Conservation (phyloP, 2,329 filamentous ascomycete genomes). For the Dendrostoma leiphaemia region DNA sequence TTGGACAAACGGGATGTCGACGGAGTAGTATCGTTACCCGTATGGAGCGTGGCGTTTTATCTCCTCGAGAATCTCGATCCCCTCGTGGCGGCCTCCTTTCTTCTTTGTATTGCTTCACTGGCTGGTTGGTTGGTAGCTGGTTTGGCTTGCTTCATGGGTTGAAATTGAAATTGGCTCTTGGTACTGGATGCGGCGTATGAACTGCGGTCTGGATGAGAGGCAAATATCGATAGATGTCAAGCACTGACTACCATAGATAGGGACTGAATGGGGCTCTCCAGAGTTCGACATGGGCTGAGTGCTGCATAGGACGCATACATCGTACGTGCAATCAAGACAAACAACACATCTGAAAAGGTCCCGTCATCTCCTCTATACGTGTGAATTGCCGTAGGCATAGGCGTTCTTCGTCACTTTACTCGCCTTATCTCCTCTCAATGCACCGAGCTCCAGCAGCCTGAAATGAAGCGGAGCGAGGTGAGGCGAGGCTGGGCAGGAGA, state of each 20-base stretch:
- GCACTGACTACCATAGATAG: not conserved
- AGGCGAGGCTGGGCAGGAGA: too few species aligned
- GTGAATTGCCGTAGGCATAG: too few species aligned
- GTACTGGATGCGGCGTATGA: not conserved
- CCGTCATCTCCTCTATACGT: too few species aligned
- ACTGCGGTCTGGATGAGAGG: not conserved
- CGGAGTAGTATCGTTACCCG: conserved; percentile 10
- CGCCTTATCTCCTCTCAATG: too few species aligned
- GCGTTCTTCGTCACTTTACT: too few species aligned
- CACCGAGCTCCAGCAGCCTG: too few species aligned
- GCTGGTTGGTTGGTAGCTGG: not conserved
- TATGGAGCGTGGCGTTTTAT: conserved; percentile 15
- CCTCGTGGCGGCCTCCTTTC: not conserved
- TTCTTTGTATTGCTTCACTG: not conserved
- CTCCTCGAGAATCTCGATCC: not conserved
- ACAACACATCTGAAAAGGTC: too few species aligned
- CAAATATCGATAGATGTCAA: not conserved
- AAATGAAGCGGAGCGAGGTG: too few species aligned
- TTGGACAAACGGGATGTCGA: not conserved
- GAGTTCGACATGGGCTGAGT: too few species aligned
- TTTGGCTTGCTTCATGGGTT: too few species aligned
- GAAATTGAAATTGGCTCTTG: not conserved
- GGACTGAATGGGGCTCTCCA: not conserved
- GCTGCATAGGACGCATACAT: too few species aligned
- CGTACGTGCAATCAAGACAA: too few species aligned